Evolutionary conservation across 305 asterid genomes (phyloP), one percentile per base, ranked within the genome.

Genomic region (Lippia alba): DNA sequence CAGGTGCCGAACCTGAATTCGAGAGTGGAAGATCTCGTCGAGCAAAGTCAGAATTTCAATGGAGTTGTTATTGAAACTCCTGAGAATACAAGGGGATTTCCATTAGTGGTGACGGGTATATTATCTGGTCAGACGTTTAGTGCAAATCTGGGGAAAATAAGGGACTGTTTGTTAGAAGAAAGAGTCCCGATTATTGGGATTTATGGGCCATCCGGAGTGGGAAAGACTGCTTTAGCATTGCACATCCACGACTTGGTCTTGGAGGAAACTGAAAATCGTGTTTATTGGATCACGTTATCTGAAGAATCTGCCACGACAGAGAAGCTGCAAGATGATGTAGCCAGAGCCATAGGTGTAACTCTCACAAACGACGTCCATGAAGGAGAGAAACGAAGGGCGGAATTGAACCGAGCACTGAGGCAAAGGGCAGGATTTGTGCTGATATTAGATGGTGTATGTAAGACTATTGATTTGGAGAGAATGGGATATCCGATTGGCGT

Each of bases 141-240:
- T 8, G 41, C 17, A 44, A 44, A 7, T 48, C 20, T 46, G 57
- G 20, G 54, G 0, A 50, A 40, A 64, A 46, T 64, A 44, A 19
- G 36, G 57, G 39, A 46, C 15, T 45, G 69, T 19, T 48, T 62
- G 67, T 8, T 12, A 4, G 57, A 7, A 7, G 40, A 12, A 0
- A 48, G 30, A n/a, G 57, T 64, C 57, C 44, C 33, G 8, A 46
- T 20, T 64, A 64, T 64, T 14, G 69, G 69, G 12, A 64, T 64
- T 46, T 19, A 64, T 2, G 69, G 69, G 24, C 12, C 12, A 55
- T 15, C 4, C 12, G 55, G 55, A 64, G 69, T 12, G 39, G 69
- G 69, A 41, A 64, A 64, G 56, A 64, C 69, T 14, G 14, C 44
- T 12, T 18, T 64, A 17, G 69, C 57, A 46, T 45, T 18, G 69